Evolutionary conservation across 805 yeast genomes (phyloP).

Genomic region (Candida glaebosa): DNA sequence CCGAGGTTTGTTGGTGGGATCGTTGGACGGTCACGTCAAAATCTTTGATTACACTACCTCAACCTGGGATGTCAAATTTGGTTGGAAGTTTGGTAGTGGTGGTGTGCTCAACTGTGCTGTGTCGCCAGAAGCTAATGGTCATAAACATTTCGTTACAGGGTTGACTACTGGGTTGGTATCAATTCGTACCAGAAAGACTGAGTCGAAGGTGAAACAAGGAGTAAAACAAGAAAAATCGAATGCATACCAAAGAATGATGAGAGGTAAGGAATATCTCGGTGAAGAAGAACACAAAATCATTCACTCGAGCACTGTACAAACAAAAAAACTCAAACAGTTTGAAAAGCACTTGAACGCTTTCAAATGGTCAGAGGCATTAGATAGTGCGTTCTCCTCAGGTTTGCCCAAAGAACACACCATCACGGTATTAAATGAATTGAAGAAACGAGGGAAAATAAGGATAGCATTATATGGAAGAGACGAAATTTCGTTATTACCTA

Average conservation of each 20-base stretch:
- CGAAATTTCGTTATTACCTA: slow-evolving; percentile 80
- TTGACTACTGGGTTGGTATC: slow-evolving; percentile 85
- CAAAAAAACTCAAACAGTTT: slow-evolving; percentile 70
- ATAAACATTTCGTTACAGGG: slow-evolving; percentile 89
- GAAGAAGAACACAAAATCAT: slow-evolving; percentile 77
- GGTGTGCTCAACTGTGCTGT: slow-evolving; percentile 88
- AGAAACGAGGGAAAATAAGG: slow-evolving; percentile 83
- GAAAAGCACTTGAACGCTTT: slow-evolving; percentile 84
- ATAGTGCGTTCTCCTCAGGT: slow-evolving; percentile 78
- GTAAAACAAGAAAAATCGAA: slow-evolving; percentile 49
- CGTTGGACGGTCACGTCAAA: slow-evolving; percentile 96
- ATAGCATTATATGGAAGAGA: slow-evolving; percentile 80
- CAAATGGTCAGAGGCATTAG: slow-evolving; percentile 91
- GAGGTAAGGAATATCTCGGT: slow-evolving; percentile 89
- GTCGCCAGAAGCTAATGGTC: slow-evolving; percentile 61
- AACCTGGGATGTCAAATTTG: slow-evolving; percentile 86
- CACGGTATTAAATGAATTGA: slow-evolving; percentile 81
- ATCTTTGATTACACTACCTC: slow-evolving; percentile 74
- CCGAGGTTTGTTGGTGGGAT: slow-evolving; percentile 85
- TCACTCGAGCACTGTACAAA: slow-evolving; percentile 47
- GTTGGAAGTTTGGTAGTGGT: slow-evolving; percentile 91
- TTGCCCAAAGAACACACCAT: slow-evolving; percentile 75
- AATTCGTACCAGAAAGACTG: slow-evolving; percentile 80
- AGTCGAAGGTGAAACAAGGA: slow-evolving; percentile 51
- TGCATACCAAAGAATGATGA: slow-evolving; percentile 76